These are phyloP conservation scores for Eleusine indica DNA, from an alignment of 176 grass and related monocot species.

Conservation along the genomic window DNA sequence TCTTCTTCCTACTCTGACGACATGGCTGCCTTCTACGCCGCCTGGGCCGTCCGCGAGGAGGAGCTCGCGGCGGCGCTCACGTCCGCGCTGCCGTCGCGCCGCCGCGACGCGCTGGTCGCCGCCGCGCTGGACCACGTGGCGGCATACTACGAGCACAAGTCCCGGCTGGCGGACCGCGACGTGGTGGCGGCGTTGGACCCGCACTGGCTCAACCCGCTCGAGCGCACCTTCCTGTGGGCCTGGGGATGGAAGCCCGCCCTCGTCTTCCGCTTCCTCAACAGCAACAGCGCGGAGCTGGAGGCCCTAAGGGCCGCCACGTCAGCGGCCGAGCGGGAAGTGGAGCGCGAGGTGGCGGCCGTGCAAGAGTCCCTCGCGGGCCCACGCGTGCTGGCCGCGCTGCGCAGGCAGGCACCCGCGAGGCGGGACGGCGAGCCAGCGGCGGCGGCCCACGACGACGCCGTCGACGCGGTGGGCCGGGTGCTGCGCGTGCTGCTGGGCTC, in stretches of 20 bases:
- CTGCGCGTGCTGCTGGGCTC: constrained; percentile 55
- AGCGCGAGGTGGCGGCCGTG: constrained; percentile 52
- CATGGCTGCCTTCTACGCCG: constrained; percentile 64
- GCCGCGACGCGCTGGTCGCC: constrained; percentile 25
- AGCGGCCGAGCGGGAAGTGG: constrained; percentile 50
- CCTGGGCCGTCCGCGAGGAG: constrained; percentile 63
- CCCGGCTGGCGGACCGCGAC: constrained; percentile 55
- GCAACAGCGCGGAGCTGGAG: background rate
- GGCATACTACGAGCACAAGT: constrained; percentile 60
- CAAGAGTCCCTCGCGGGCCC: constrained; percentile 66
- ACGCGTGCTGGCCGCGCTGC: constrained; percentile 54
- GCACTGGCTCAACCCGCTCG: constrained; percentile 74
- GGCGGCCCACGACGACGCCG: constrained; percentile 32
- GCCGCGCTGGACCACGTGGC: constrained; percentile 53
- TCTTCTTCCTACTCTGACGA: background rate
- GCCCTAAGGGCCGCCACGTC: constrained; percentile 33
- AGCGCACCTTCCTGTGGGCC: constrained; percentile 84
- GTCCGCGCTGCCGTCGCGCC: constrained; percentile 21
- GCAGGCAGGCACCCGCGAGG: background rate
- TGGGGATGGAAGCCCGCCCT: constrained; percentile 76
- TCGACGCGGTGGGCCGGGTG: constrained; percentile 32
- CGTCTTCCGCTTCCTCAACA: constrained; percentile 54
- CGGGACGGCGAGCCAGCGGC: constrained; percentile 19
- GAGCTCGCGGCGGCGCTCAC: constrained; percentile 46
- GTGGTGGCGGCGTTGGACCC: constrained; percentile 59